phyloP scores from a whole-genome alignment of 345 rosid species.

The Gossypium sturtianum region DNA sequence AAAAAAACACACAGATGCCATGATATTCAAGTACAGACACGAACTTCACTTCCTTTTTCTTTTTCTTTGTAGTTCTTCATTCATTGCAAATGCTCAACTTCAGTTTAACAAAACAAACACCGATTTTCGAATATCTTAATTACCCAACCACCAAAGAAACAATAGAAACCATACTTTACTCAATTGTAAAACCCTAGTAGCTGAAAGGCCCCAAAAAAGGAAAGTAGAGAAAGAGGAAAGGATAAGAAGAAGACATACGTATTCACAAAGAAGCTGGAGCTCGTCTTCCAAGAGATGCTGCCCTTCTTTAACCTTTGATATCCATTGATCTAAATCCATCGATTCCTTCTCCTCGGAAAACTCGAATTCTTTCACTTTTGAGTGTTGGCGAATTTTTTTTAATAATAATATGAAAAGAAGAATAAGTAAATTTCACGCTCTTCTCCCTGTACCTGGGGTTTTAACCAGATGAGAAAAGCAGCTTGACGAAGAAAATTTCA shows the following conservation, averaged over 20 bases:
- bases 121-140: not conserved
- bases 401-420: not conserved
- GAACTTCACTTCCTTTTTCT: not conserved
- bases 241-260: slow-evolving; percentile 33
- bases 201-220: not conserved
- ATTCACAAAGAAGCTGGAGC: slow-evolving; percentile 98
- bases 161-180: slow-evolving; percentile 15
- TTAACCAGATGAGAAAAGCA: slow-evolving; percentile 2
- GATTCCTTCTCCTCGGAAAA: not conserved
- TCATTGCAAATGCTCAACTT: not conserved
- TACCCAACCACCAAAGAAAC: not conserved
- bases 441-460: slow-evolving; percentile 10
- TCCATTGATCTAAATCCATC: slow-evolving; percentile 99
- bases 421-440: not conserved
- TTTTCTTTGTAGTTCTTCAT: not conserved
- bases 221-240: not conserved
- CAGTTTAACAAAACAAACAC: not conserved
- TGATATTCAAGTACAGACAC: not conserved
- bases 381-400: not conserved
- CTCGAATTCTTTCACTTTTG: not conserved
- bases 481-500: not conserved
- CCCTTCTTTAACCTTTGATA: slow-evolving; percentile 89
- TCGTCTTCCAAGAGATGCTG: slow-evolving; percentile 92
- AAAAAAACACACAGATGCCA: not conserved
- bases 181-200: slow-evolving; percentile 7